Evolutionary conservation across 2,329 filamentous ascomycete genomes (phyloP).

Genomic region (Cryphonectria nitschkei): DNA sequence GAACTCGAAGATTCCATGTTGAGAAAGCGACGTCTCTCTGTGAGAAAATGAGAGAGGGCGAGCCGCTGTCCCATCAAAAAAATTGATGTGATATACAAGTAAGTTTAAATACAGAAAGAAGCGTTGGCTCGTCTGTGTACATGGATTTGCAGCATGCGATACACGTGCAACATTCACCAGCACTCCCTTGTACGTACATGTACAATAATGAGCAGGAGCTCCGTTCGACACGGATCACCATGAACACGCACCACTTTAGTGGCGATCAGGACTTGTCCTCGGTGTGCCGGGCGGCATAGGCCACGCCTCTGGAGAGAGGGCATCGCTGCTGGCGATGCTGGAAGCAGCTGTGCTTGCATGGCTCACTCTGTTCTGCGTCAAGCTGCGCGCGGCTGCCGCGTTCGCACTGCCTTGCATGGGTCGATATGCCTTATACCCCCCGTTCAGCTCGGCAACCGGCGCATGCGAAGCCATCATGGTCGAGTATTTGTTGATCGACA

Average conservation of each 20-base stretch:
- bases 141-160: background rate
- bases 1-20: no score
- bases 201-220: background rate
- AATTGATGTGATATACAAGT: background rate
- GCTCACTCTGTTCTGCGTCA: slow-evolving; percentile 13
- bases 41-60: background rate
- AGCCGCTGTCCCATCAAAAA: background rate
- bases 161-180: background rate
- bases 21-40: no score
- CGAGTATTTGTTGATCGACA: slow-evolving; percentile 8
- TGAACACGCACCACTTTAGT: background rate
- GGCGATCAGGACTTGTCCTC: slow-evolving; percentile 9
- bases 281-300: slow-evolving; percentile 14
- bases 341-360: background rate
- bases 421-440: slow-evolving; percentile 12
- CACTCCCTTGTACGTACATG: background rate
- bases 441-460: slow-evolving; percentile 11
- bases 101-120: background rate
- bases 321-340: slow-evolving; percentile 16
- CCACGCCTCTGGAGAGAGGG: slow-evolving; percentile 17
- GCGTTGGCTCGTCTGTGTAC: background rate
- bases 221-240: background rate
- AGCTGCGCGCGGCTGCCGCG: background rate
- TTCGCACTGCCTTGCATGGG: background rate
- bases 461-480: slow-evolving; percentile 8